Evolutionary conservation across 2,329 filamentous ascomycete genomes (phyloP), one percentile per base, ranked within the genome.

Genomic region (Magnaporthiopsis incrustans): DNA sequence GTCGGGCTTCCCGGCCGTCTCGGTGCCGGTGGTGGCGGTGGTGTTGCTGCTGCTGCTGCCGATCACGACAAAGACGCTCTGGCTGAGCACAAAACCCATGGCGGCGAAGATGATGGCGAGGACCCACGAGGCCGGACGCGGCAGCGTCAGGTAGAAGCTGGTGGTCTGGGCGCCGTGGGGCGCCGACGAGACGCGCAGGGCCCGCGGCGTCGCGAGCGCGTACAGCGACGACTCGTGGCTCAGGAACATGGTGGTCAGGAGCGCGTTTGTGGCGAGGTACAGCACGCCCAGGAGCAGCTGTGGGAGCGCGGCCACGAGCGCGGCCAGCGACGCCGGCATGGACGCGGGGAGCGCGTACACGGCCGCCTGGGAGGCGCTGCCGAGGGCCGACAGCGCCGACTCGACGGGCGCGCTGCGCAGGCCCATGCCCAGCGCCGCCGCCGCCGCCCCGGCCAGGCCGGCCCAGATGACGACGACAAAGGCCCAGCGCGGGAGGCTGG

Each of bases 151-250:
- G 69, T 78, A 81, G 0, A 83, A 73, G 10, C 78, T 80, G 1
- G 78, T 76, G 0, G 72, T 77, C 72, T 85, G 82, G 44, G 70
- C 68, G 62, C 81, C 81, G 53, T 73, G 70, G 0, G 79, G 76
- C 59, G 72, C 69, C 15, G 76, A 74, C 1, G 78, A 80, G 38
- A 84, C 77, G 38, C 82, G 79, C 32, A 85, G 74, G 56, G 72
- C 68, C 6, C 68, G 71, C n/a, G 69, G 70, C 66, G 22, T 72
- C 62, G 63, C 67, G 1, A 74, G 64, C 3, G 77, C 77, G 68
- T 78, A 82, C 63, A 76, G 76, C 3, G 78, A 75, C 59, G 81
- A 73, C 69, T 85, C 82, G 71, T 82, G 78, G 1, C 80, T 81
- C 56, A 84, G 73, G 69, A 76, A 82, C 71, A 79, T 82, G 3